Evolutionary conservation across 2,329 filamentous ascomycete genomes (phyloP), one percentile per base, ranked within the genome.

Genomic region (Cercospora citrullina): DNA sequence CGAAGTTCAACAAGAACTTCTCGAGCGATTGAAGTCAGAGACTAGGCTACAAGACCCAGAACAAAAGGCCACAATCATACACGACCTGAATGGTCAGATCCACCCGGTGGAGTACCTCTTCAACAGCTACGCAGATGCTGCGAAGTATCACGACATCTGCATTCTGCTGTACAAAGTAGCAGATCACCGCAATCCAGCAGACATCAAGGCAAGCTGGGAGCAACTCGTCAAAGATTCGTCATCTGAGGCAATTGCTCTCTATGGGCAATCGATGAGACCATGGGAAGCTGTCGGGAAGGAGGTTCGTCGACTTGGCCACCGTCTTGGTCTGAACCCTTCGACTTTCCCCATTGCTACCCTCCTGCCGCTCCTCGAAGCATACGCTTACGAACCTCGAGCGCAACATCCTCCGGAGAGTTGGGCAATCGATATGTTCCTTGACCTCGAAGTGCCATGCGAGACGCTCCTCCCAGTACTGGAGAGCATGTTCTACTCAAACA

Each of bases 121-220:
- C 82, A 96, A 98, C 77, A 84, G 89, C 71, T 99, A 93, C 75
- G 93, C 94, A 65, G 94, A 97, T 76, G 90, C 92, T 75, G 95
- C 93, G 2, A 90, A 89, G 60, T 99, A 99, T 84, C 94, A 93
- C 81, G 95, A 98, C 77, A 87, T 99, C 61, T 97, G 92, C 77
- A 87, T 99, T 8, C 85, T 94, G 68, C 97, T 99, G 75, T 98
- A 94, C 83, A 91, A 96, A 79, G 88, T 91, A 1, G 94, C 94
- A 57, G 93, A 98, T 79, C 92, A 96, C 82, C 91, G 94, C 74
- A 96, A 94, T 75, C 86, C 92, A 1, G 89, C 91, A 51, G 91
- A 95, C 70, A 95, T 99, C 74, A 86, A 87, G 64, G 85, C 89
- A 48, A 96, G 93, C 3, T 99, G 95, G 95, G 86, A 89, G 75